Evolutionary conservation across 257 asterid species (phyloP), one percentile per base, ranked within the genome.

Genomic region (Nicotiana tabacum): DNA sequence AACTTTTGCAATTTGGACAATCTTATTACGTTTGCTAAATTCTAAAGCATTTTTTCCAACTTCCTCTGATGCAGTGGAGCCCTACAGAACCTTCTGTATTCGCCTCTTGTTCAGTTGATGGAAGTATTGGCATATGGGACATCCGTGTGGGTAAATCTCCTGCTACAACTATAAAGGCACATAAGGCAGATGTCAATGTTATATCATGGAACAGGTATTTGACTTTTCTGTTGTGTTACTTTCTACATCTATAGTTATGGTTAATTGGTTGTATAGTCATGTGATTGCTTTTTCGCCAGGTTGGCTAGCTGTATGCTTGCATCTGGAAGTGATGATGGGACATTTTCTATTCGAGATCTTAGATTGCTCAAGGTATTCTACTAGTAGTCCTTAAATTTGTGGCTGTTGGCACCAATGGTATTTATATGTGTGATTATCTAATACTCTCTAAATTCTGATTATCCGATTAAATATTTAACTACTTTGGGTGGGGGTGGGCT

Each of bases 271-370:
- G 51, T 12, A 69, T 81, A 74, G 48, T 65, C 39, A 56, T 84
- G 43, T 79, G 60, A 18, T 83, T 85, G 64, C 21, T 76, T 84
- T 81, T 83, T 65, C 64, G 70, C 83, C 89, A 96, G 99, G 86
- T 83, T 92, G 83, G 97, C 98, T 16, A 94, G 98, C 84, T 90
- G 95, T 86, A 90, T 91, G 98, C 85, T 96, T 83, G 99, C 99
- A 60, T 96, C 99, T 39, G 99, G 98, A 72, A 86, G 98, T 78
- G 99, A 96, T 85, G 99, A 96, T 82, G 99, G 99, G 74, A 86
- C 98, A 69, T 93, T 96, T 85, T 89, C 97, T 66, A 94, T 93
- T 76, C 92, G 95, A 51, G 98, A 96, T 88, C 97, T 94, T 83
- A 88, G 99, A 86, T 77, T 91, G 87, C 88, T 93, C 81, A 96